Base-by-base conservation (phyloP, 768 basidiomycete species). In the Hydnomerulius pinastri region DNA sequence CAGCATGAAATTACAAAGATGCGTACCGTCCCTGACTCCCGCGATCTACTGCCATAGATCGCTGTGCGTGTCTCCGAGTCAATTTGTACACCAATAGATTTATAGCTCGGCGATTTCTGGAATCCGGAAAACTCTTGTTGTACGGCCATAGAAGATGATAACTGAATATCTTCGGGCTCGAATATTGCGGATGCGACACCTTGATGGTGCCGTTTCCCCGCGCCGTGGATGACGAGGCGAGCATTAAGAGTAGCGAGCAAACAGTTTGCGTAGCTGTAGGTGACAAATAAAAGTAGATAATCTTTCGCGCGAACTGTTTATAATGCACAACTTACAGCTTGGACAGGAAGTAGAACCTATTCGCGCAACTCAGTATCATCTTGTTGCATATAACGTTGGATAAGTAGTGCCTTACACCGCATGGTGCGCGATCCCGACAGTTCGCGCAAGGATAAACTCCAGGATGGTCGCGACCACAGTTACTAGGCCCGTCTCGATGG, bases 391-490 rank as follows among this genome's bases (percentile, higher is more conserved):
- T 13, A 23, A 4, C 13, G 4, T 25, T 7, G 18, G 36, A 8
- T 17, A 2, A 27, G 28, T 13, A 9, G 21, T 11, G 24, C 41
- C 51, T 41, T 48, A 48, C 46, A 52, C 40, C 12, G 24, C 43
- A 29, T 54, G 50, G 46, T 54, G 53, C 9, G 43, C 53, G 10
- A 54, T 52, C 3, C 43, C 50, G 15, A 35, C 23, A 18, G 17
- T 40, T n/a, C 29, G 53, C 18, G 53, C 53, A 11, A 52, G 33
- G 18, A 25, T 7, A 41, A 54, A 54, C 36, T 55, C 54, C 17
- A 55, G 50, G 10, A 55, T 12, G n/a, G 51, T 54, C 6, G 51
- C 54, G 1, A 53, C 21, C 13, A 55, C 54, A 5, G 54, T 55
- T 17, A 39, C 52, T 9, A 55, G 24, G 5, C 45, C 54, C 4